Percentiles rank a stretch among this genome's conserved stretches.
Conservation (phyloP, 805 yeast species). For the Monosporozyma solicola region DNA sequence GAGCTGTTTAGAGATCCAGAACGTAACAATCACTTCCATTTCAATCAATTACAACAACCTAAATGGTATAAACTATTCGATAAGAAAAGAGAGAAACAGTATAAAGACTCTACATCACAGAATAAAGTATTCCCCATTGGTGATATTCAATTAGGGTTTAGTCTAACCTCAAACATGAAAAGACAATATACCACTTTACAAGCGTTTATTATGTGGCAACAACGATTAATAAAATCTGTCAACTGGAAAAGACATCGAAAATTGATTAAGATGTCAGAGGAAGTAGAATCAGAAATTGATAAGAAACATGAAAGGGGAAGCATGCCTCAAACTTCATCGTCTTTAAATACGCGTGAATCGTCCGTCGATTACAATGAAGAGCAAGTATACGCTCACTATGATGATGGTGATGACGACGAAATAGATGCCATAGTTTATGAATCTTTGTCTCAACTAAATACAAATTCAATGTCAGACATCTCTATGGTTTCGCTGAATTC, state of each 20-base stretch:
- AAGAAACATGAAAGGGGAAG: constrained; percentile 1
- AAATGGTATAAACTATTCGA: constrained; percentile 24
- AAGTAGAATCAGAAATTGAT: neutral
- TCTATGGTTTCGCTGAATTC: neutral
- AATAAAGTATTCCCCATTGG: constrained; percentile 13
- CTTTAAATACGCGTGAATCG: neutral
- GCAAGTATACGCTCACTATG: constrained; percentile 1
- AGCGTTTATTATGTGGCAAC: constrained; percentile 19
- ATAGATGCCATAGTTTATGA: neutral
- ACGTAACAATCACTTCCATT: neutral
- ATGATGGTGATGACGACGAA: constrained; percentile 2
- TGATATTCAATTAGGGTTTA: constrained; percentile 19
- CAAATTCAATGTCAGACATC: neutral
- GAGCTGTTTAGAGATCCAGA: constrained; percentile 20
- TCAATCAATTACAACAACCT: constrained; percentile 5
- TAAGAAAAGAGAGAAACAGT: constrained; percentile 10
- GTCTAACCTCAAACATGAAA: constrained; percentile 11
- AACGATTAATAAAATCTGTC: constrained; percentile 3
- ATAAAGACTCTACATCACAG: constrained; percentile 6
- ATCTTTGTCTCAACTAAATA: neutral
- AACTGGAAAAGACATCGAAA: constrained; percentile 1
- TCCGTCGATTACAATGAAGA: neutral
- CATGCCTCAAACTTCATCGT: neutral
- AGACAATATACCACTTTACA: constrained; percentile 12
- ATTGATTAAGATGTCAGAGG: neutral